A percentile compares a stretch with the other conserved stretches of the same genome.
Evolutionary conservation across 169 alveolate species (phyloP).

Genomic region (Plasmodium cynomolgi): DNA sequence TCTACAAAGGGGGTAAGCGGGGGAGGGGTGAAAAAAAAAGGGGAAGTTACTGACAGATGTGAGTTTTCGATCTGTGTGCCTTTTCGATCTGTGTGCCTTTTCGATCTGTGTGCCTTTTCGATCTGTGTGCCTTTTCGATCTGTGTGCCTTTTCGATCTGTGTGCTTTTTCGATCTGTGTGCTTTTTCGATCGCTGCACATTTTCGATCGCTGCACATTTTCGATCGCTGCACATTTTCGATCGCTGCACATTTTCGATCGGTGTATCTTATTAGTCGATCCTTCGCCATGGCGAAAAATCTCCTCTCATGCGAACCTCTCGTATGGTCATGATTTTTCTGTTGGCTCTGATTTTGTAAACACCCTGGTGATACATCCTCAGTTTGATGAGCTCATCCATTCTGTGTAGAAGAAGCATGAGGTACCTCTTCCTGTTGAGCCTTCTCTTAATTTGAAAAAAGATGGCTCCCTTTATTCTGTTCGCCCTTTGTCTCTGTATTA

Average conservation of each 20-base stretch:
- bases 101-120: too few relatives aligned
- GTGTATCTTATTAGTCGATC: background rate
- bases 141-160: too few relatives aligned
- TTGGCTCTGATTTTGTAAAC: background rate
- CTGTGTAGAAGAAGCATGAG: background rate
- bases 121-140: too few relatives aligned
- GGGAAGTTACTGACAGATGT: background rate
- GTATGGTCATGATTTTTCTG: conserved; percentile 5
- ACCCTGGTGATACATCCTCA: conserved; percentile 8
- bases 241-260: too few relatives aligned
- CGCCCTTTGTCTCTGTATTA: conserved; percentile 7
- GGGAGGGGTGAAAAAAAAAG: background rate
- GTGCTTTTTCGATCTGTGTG: too few relatives aligned
- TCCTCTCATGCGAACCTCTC: conserved; percentile 16
- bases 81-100: too few relatives aligned
- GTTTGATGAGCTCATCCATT: conserved; percentile 8
- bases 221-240: too few relatives aligned
- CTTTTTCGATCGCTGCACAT: too few relatives aligned
- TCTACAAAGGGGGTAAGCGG: background rate
- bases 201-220: too few relatives aligned
- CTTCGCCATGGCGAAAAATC: background rate
- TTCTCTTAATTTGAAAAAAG: conserved; percentile 26
- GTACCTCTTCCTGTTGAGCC: conserved; percentile 12
- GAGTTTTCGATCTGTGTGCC: background rate
- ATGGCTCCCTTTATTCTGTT: conserved; percentile 17